Evolutionary conservation across 164 flowering plant species (phyloP), one percentile per base, ranked within the genome.

Genomic region (Magnolia changhungtana): DNA sequence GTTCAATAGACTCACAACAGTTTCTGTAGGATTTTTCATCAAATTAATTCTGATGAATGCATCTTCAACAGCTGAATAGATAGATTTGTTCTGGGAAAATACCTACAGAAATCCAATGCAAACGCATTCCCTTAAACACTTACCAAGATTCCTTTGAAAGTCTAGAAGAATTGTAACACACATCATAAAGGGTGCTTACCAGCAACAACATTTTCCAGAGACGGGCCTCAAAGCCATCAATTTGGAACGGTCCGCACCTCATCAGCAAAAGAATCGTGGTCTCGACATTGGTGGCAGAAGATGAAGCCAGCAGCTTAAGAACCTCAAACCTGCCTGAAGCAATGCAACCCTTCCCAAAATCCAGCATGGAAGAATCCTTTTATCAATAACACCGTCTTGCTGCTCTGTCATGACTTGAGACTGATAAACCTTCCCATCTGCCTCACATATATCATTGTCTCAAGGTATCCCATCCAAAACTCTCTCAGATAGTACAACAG

Each of bases 271-370:
- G 29, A 27, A 27, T 27, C 2, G 29, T 27, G 29, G 1, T 27
- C 2, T 27, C 29, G 27, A 92, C 98, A 85, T 96, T 97, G 45
- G 91, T 87, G 16, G 95, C 93, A 80, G 98, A 92, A 76, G 97
- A 85, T 45, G 99, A 96, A 80, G 99, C 98, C 97, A 96, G 90
- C 82, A 96, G 86, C 80, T 94, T 98, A 81, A 90, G 78, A 96
- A 96, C 63, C 87, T 87, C 84, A 92, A 83, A 20, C 97, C 99
- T 23, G 97, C 92, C 86, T 96, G 95, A 72, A 96, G 95, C 37
- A 98, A 96, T 55, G 99, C 98, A 81, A 96, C 92, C 84, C 81
- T 92, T 94, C 61, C 95, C 98, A 78, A 94, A 74, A 86, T 90
- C 94, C 79, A 91, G 94, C 76, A 92, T 85, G 74, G 86, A 77